Evolutionary conservation across 441 rosid species (phyloP).

Genomic region (Mallotus japonicus): DNA sequence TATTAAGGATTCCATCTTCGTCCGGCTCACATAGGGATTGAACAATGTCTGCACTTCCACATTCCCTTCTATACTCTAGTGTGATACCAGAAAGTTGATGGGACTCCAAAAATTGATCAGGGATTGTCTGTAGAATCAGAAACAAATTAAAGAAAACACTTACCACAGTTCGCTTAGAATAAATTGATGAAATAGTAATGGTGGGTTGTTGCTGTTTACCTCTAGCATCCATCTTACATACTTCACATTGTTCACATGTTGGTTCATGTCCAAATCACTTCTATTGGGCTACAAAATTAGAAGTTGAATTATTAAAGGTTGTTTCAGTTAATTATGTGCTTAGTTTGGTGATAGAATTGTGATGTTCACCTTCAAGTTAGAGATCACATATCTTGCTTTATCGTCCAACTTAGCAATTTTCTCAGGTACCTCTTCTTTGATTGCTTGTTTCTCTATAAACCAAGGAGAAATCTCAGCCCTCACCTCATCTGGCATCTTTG

Average conservation of each 20-base stretch:
- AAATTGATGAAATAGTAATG: not conserved
- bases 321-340: not conserved
- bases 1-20: conserved; percentile 37
- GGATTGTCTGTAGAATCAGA: conserved; percentile 43
- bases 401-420: conserved; percentile 54
- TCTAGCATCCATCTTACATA: conserved; percentile 82
- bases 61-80: conserved; percentile 59
- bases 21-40: conserved; percentile 60
- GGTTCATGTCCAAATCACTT: conserved; percentile 72
- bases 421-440: conserved; percentile 52
- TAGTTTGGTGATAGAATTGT: not conserved
- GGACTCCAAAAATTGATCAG: conserved; percentile 48
- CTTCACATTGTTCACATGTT: conserved; percentile 75
- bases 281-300: conserved; percentile 49
- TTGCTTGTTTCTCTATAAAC: conserved; percentile 62
- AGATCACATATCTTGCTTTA: conserved; percentile 49
- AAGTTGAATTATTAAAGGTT: not conserved
- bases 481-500: conserved; percentile 70
- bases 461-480: conserved; percentile 65
- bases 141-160: not conserved
- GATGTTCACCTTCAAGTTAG: conserved; percentile 47
- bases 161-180: not conserved
- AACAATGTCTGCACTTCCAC: conserved; percentile 53
- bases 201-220: conserved; percentile 32
- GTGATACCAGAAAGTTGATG: conserved; percentile 48